Base-by-base conservation (phyloP, 257 asterid species). In the Fraxinus pennsylvanica region DNA sequence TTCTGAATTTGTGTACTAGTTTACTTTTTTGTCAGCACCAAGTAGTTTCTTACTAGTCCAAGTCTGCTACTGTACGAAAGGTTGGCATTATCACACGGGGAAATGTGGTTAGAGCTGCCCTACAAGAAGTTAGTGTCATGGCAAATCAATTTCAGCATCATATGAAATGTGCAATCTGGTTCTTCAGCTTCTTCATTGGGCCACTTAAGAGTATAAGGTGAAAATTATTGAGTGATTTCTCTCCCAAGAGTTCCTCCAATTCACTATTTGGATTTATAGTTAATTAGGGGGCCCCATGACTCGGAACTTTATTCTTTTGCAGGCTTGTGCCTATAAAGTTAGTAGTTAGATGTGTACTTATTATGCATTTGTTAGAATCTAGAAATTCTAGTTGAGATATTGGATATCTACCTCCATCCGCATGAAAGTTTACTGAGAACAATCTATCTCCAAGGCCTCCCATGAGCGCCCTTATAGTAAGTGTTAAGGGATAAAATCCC, bases 1-100 rank as follows among this genome's bases (percentile, higher is more conserved):
- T 69, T 82, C 39, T 71, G 39, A 45, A 32, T 69, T 14, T 54
- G 71, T 21, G 66, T 78, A 8, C 32, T 15, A 59, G 32, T 59
- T 43, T 59, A 21, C 36, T 66, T 79, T 65, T 66, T 70, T 72
- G 32, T 59, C 35, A 79, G 61, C 76, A 25, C 52, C 69, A 70
- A 80, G 36, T 68, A 38, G 35, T 72, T 22, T 79, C 77, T 82
- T 27, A 78, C 45, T 22, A 1, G 45, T 39, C 45, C 9, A 1
- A 63, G 32, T 79, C 72, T 76, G 3, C 74, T 63, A 39, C 29
- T 61, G 39, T 78, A 14, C 76, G 73, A 76, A 78, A 94, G 99
- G 90, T 91, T 76, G 99, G 97, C 69, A 89, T 94, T 54, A 85
- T 94, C 71, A 92, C 99, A n/a, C 86, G 97, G 99, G 99, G 99